phyloP scores from a whole-genome alignment of 495 filamentous ascomycete species.

The Neurospora sp. region DNA sequence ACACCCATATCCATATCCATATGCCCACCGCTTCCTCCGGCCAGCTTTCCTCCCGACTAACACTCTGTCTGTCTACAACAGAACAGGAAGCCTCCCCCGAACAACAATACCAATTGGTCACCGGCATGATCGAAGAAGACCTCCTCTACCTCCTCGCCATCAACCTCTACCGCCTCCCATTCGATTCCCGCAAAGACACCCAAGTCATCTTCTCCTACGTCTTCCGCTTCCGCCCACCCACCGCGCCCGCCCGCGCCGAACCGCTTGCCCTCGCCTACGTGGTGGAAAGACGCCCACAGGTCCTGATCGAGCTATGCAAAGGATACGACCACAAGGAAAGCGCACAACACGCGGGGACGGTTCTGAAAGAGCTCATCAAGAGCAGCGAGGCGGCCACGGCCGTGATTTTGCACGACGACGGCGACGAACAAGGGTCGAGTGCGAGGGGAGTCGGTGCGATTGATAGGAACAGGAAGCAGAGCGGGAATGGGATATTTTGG shows the following conservation, averaged over 20 bases:
- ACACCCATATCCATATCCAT: not conserved
- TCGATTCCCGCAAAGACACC: slow-evolving; percentile 86
- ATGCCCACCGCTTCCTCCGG: not conserved
- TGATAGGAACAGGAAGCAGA: slow-evolving; percentile 54
- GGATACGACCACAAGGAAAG: slow-evolving; percentile 87
- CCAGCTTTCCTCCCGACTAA: not conserved
- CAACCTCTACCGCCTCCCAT: slow-evolving; percentile 72
- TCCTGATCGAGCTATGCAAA: slow-evolving; percentile 77
- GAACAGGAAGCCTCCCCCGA: slow-evolving; percentile 81
- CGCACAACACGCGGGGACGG: slow-evolving; percentile 83
- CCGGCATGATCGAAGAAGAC: slow-evolving; percentile 75
- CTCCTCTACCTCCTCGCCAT: slow-evolving; percentile 72
- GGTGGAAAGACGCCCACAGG: slow-evolving; percentile 72
- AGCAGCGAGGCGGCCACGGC: slow-evolving; percentile 71
- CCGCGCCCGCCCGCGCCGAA: slow-evolving; percentile 46
- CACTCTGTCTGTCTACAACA: slow-evolving; percentile 21
- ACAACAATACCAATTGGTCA: slow-evolving; percentile 70
- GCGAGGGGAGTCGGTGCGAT: slow-evolving; percentile 51
- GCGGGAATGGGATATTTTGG: slow-evolving; percentile 84
- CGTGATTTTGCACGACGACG: slow-evolving; percentile 87
- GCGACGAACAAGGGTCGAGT: slow-evolving; percentile 43
- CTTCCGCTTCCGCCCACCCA: slow-evolving; percentile 67
- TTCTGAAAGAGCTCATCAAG: slow-evolving; percentile 86
- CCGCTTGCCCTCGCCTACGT: slow-evolving; percentile 79
- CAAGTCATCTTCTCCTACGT: slow-evolving; percentile 85